phyloP scores from a whole-genome alignment of 257 asterid species.

The Penstemon eatonii region DNA sequence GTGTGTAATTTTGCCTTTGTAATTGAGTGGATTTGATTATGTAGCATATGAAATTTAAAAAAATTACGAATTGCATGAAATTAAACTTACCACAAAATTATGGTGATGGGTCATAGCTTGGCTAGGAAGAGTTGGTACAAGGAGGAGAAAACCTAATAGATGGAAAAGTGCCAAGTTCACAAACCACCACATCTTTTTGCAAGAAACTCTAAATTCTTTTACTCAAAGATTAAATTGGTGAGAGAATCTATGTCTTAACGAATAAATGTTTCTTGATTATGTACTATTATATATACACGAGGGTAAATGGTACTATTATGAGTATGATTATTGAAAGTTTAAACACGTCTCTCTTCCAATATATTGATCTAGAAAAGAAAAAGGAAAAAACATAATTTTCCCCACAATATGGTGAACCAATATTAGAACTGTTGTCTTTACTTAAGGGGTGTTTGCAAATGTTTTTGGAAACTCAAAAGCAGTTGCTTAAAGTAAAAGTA shows the following conservation, averaged over 20 bases:
- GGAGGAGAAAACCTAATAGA: slow-evolving; percentile 22
- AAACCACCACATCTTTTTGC: slow-evolving; percentile 22
- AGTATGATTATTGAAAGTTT: not conserved
- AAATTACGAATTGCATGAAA: not conserved
- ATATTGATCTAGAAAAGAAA: no score
- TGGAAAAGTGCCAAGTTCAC: slow-evolving; percentile 22
- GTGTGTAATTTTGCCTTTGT: not conserved
- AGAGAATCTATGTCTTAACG: not conserved
- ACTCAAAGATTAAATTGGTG: not conserved
- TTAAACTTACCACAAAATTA: slow-evolving; percentile 30
- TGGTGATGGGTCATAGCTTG: slow-evolving; percentile 35
- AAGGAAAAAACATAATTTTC: no score
- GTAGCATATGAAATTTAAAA: not conserved
- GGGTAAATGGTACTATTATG: no score
- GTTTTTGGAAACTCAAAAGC: no score
- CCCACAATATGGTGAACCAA: no score
- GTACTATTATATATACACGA: no score
- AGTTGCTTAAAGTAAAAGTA: no score
- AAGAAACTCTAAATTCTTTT: not conserved
- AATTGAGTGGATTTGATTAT: not conserved
- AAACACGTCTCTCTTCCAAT: no score
- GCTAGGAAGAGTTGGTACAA: slow-evolving; percentile 17
- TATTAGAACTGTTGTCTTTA: no score
- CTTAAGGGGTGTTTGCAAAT: no score
- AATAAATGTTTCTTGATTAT: not conserved